Evolutionary conservation across 2,329 filamentous ascomycete genomes (phyloP), one percentile per base, ranked within the genome.

Genomic region (Rhynchosporium agropyri): DNA sequence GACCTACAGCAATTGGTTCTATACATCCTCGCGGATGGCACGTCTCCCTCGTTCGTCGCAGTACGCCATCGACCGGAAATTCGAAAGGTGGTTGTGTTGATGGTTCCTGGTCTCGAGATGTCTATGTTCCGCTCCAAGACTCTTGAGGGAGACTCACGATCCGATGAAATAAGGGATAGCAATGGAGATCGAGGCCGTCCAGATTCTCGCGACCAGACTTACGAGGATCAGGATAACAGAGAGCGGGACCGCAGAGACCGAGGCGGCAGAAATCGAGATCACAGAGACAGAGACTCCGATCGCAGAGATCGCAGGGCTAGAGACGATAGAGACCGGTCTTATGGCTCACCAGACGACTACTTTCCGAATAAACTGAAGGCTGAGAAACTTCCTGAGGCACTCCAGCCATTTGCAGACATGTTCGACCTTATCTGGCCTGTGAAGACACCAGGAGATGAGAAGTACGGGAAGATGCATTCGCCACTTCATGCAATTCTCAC

Each of bases 381-480:
- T 62, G 81, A 84, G 2, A 75, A 77, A 29, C 74, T 89, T 28
- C 80, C 86, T 0, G 74, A 79, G 26, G 79, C 81, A 10, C 71
- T 92, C 43, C 80, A 85, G 72, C 86, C 88, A 1, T 84, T 97
- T 63, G 87, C 89, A 46, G 85, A 91, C 63, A 90, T 97, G 74
- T 98, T 99, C 68, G 81, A 87, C 8, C 89, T 95, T 71, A 79
- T 97, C 45, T 97, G 95, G 92, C 94, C 93, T 9, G 85, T 97
- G 63, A 90, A 87, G 74, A 90, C 92, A 0, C 91, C 92, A 2
- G 95, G 93, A 3, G 94, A 98, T 74, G 89, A 92, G 68, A 90
- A 87, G 73, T 85, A 89, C 72, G 85, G 84, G 69, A 89, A 87
- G 73, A 85, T 99, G 73, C 90, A 96, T 76, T 98, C 95, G 3